Evolutionary conservation across 192 early-diverging fungal species (phyloP).

Genomic region (Backusella tuberculispora): DNA sequence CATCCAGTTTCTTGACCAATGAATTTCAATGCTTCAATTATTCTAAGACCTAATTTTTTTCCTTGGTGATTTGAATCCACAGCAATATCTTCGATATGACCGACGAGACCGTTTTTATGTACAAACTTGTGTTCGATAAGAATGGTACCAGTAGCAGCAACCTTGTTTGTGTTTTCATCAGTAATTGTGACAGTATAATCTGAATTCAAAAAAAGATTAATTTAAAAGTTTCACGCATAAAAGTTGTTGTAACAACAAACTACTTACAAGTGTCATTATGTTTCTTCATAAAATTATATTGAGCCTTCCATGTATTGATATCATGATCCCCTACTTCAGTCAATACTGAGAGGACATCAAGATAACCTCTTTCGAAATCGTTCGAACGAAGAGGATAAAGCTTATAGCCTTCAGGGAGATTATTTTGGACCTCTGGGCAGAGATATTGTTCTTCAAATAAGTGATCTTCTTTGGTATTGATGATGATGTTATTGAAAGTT

Average conservation of each 20-base stretch:
- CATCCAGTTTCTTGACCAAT: conserved; percentile 79
- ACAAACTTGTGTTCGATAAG: conserved; percentile 88
- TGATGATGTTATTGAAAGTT: neutral
- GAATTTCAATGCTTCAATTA: conserved; percentile 83
- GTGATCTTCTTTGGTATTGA: neutral
- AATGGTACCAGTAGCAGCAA: conserved; percentile 81
- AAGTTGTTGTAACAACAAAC: neutral
- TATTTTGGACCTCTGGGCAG: neutral
- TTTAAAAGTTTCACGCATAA: neutral
- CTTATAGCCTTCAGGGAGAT: neutral
- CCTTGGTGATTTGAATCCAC: conserved; percentile 62
- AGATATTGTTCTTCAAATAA: neutral
- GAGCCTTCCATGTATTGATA: conserved; percentile 69
- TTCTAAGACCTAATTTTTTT: conserved; percentile 57
- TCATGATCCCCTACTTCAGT: conserved; percentile 74
- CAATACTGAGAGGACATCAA: conserved; percentile 63
- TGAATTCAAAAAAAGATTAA: neutral
- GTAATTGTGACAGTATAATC: conserved; percentile 81
- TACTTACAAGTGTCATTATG: conserved; percentile 72
- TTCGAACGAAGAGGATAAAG: conserved; percentile 63
- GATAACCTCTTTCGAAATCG: conserved; percentile 79
- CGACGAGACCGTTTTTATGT: conserved; percentile 72
- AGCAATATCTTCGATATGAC: conserved; percentile 81
- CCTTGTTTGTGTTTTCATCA: conserved; percentile 56
- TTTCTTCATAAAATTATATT: conserved; percentile 70